Evolutionary conservation across 208 protist species (phyloP).

Genomic region (Leishmania major): DNA sequence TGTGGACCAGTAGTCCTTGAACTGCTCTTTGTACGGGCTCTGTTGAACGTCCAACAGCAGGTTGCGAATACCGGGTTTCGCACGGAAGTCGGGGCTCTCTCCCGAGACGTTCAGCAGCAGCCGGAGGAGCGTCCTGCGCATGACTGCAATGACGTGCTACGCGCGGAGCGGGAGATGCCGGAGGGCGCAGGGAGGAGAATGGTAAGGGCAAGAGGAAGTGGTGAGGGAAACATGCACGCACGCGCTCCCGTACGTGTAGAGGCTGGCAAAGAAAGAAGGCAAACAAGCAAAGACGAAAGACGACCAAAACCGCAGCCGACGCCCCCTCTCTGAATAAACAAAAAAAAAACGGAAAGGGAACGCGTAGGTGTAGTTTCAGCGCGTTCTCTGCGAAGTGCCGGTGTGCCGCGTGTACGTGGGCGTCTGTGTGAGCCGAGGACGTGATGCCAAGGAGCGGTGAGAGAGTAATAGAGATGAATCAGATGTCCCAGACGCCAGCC

Average conservation of each 20-base stretch:
- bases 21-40: conserved; percentile 91
- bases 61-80: conserved; percentile 76
- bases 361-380: neutral
- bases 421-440: neutral
- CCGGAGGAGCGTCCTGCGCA: conserved; percentile 40
- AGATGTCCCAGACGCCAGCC: neutral
- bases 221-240: neutral
- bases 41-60: conserved; percentile 76
- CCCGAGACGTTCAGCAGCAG: conserved; percentile 73
- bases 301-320: neutral
- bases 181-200: neutral
- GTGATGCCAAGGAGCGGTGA: neutral
- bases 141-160: conserved; percentile 12
- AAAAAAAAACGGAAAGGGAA: too few relatives aligned
- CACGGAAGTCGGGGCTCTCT: conserved; percentile 84
- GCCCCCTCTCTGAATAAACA: too few relatives aligned
- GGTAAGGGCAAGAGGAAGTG: neutral
- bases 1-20: conserved; percentile 90
- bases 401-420: neutral
- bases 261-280: too few relatives aligned
- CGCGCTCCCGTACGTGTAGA: neutral
- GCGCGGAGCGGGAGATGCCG: neutral
- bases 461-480: neutral
- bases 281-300: neutral
- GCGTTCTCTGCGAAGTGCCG: neutral